Evolutionary conservation across 768 basidiomycete species (phyloP).

Genomic region (Lentinula guzmanii): DNA sequence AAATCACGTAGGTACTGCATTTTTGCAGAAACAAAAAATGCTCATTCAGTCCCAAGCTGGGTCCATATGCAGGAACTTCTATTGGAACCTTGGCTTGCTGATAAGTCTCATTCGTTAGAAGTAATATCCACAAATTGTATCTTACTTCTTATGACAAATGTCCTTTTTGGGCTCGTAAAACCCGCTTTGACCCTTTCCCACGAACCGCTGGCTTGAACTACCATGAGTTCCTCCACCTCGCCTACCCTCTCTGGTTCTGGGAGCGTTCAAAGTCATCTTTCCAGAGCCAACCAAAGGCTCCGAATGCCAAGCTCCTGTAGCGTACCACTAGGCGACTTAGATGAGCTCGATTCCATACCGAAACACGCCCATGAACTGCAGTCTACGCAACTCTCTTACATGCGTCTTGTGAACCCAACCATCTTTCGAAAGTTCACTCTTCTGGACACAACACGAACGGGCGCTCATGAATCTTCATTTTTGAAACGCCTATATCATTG

Average conservation of each 20-base stretch:
- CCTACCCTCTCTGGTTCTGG: conserved; percentile 23
- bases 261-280: conserved; percentile 42
- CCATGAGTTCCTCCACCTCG: conserved; percentile 16
- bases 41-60: conserved; percentile 25
- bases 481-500: background rate
- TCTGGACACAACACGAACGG: no score
- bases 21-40: background rate
- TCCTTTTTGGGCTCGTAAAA: background rate
- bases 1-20: conserved; percentile 38
- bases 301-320: conserved; percentile 22
- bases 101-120: background rate
- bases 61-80: conserved; percentile 46
- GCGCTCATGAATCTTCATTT: background rate
- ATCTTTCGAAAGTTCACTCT: no score
- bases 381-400: background rate
- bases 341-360: background rate
- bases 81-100: conserved; percentile 41
- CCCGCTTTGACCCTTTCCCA: conserved; percentile 6
- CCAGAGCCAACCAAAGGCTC: conserved; percentile 22
- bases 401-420: background rate
- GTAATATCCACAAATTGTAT: background rate
- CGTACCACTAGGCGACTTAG: background rate
- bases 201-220: background rate
- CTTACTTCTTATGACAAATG: no score
- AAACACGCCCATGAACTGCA: background rate